Evolutionary conservation across 1,284 basidiomycete genomes (phyloP), one percentile per base, ranked within the genome.

Genomic region (Cryptococcus sp.): DNA sequence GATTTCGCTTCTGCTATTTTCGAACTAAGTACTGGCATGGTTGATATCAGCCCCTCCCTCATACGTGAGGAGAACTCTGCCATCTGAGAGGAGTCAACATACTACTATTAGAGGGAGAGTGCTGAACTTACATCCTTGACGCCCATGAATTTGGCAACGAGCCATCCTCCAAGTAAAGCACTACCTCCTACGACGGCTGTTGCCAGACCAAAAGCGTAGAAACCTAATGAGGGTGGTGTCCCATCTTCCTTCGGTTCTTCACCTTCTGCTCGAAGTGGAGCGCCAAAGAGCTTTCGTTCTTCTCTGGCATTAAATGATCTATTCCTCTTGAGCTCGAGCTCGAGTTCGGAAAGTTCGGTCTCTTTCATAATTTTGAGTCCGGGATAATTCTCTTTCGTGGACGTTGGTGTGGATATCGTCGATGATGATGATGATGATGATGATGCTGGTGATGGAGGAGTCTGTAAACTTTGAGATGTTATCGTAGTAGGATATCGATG

Each of bases 131-230:
- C 71, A 53, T 63, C 64, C 30, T 57, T 52, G 3, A 73, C 71
- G n/a, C 71, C 73, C 33, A 75, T 50, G 8, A 63, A 48, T 46
- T 66, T 68, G 5, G 68, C 65, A 0, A 68, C 64, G 4, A 61
- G 61, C 50, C 60, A 70, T 7, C 64, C 59, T 0, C 71, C 72
- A 11, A 72, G 49, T 2, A 66, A 71, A 1, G 73, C 65, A 43
- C 56, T 65, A 1, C 65, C 62, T 37, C 65, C 61, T 0, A 75
- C 73, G 13, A 73, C 48, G 6, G 61, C 68, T 33, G 73, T 73
- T 7, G 73, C 73, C 46, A 71, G 66, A 1, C 60, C 69, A 5
- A 75, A 63, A 13, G 73, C 73, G 57, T 73, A 61, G 38, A 66
- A 55, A 2, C 64, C 70, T 13, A 68, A 45, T 59, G 63, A 62